These are phyloP conservation scores for Phoma sp. DNA, from an alignment of 2,329 filamentous ascomycete species.

Conservation along the genomic window DNA sequence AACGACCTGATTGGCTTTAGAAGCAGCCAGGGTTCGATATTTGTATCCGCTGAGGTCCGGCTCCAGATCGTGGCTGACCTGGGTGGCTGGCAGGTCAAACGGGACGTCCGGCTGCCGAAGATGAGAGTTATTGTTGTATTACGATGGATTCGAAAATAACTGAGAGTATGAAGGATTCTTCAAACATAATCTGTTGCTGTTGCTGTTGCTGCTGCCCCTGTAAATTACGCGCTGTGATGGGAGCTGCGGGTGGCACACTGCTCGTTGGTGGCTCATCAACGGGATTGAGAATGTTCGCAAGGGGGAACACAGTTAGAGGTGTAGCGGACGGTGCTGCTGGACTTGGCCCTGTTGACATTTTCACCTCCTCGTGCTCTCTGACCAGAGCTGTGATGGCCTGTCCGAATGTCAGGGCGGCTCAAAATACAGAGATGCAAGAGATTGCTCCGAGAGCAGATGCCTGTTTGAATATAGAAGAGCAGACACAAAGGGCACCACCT, in stretches of 20 bases:
- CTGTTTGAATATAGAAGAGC: background rate
- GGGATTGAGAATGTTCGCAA: constrained; percentile 13
- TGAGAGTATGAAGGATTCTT: background rate
- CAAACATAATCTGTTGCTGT: background rate
- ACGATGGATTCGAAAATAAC: background rate
- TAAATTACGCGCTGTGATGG: background rate
- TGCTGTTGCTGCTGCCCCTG: background rate
- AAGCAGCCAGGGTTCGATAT: background rate
- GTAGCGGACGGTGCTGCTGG: background rate
- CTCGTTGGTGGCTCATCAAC: constrained; percentile 2
- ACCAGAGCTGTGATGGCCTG: constrained; percentile 29
- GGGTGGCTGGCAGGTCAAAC: background rate
- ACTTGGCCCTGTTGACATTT: background rate
- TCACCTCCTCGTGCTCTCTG: constrained; percentile 19
- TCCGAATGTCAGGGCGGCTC: background rate
- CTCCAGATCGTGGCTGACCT: background rate
- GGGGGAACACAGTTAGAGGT: background rate
- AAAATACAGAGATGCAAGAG: no score
- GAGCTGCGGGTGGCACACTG: background rate
- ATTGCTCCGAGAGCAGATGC: no score
- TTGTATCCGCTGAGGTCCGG: background rate
- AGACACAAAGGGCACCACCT: background rate
- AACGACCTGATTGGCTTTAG: background rate
- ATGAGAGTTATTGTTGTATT: background rate
- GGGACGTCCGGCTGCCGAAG: background rate